Conservation (phyloP, 176 grass and related monocot genomes). For the Avena sativa region DNA sequence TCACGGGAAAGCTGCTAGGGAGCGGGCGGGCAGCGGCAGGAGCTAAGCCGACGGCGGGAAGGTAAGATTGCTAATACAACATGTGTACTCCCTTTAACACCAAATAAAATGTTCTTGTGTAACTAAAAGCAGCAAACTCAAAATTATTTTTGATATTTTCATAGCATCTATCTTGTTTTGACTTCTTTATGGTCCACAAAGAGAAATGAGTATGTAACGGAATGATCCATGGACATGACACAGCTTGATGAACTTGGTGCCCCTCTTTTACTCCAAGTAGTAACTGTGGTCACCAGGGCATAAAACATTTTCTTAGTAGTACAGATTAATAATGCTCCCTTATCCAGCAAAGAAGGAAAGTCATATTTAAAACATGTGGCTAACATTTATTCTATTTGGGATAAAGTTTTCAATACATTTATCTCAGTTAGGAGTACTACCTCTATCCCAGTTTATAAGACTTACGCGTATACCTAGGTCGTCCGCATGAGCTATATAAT, state of each 20-base stretch:
- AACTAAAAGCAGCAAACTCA: neutral
- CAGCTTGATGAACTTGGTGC: conserved; percentile 34
- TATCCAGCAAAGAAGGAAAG: too few species aligned
- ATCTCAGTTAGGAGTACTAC: too few species aligned
- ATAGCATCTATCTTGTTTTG: neutral
- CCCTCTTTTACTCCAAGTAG: conserved; percentile 57
- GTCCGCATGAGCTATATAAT: too few species aligned
- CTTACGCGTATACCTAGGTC: too few species aligned
- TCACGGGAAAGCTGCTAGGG: neutral
- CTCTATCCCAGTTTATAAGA: too few species aligned
- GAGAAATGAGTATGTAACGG: conserved; percentile 10
- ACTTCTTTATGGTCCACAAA: conserved; percentile 1
- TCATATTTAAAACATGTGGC: too few species aligned
- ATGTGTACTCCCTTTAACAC: neutral
- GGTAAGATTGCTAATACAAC: too few species aligned
- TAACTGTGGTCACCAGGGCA: conserved; percentile 30
- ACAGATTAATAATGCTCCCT: too few species aligned
- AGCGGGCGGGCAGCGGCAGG: too few species aligned
- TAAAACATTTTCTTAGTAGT: neutral
- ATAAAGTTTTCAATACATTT: too few species aligned
- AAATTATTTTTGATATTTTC: neutral
- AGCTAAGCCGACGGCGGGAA: neutral
- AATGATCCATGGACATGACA: conserved; percentile 31
- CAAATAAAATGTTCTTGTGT: neutral
- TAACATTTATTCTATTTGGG: too few species aligned